Base-by-base conservation (phyloP, 768 basidiomycete genomes). In the Lactifluus subvellereus region DNA sequence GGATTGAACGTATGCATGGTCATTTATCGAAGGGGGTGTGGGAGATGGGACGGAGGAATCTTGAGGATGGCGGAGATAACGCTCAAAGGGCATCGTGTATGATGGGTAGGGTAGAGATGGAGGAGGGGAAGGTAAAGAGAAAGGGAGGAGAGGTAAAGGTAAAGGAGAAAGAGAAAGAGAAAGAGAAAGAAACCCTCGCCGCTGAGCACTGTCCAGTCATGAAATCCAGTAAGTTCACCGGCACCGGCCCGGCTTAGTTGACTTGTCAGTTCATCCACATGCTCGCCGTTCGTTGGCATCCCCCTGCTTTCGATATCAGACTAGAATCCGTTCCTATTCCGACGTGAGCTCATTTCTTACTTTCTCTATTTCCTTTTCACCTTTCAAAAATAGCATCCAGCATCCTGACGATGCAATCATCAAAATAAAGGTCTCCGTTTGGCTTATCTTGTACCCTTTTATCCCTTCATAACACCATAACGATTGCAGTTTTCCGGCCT, bases 401-500 rank as follows among this genome's bases (percentile, higher is more conserved):
- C 78, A 89, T 64, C 82, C 86, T 1, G 89, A 91, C 70, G 88
- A 91, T 75, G 89, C 82, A 1, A 88, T 92, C 50, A 80, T 91
- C 58, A 89, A 85, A 77, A 82, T 90, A 57, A 82, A 80, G 73
- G 89, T 84, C 65, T 57, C 13, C 9, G 35, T 14, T 10, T 78
- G 68, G 27, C 37, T 35, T 27, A 13, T 7, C 11, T 53, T 49
- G 42, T 45, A 10, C n/a, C 18, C 20, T 18, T 20, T 33, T n/a
- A 27, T 40, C 45, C 50, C 14, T 32, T 43, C 54, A 61, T 32
- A 20, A 43, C 51, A 27, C 27, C 27, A 11, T 43, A 37, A 10
- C 40, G 7, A 48, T 50, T 56, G 6, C 66, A 88, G 88, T 78
- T 86, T 33, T 82, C 84, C 22, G 87, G 82, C 20, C 73, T 89